Evolutionary conservation across 2,329 filamentous ascomycete species (phyloP), one percentile per base, ranked within the genome.

Genomic region (Fusarium burgessii): DNA sequence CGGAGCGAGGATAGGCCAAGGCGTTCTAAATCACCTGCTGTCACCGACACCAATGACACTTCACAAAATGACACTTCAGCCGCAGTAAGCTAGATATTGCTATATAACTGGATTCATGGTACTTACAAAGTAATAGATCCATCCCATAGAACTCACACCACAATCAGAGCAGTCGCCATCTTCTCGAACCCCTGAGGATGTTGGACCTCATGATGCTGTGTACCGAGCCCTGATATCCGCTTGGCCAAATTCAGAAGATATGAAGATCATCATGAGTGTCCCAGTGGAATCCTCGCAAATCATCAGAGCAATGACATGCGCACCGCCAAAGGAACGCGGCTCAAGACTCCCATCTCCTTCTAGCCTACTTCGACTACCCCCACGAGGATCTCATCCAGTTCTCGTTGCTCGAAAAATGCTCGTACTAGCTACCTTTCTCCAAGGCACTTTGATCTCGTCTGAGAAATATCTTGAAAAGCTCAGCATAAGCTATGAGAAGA

Each of bases 391-490:
- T 5, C 82, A 84, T 61, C 84, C 84, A 1, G 79, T 83, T 0
- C 64, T 84, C 2, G 73, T 86, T n/a, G 83, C 84, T 1, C 77
- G 78, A 14, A 78, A 80, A 25, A 75, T 86, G 57, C 75, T 87
- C 5, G 50, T 79, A 4, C 58, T 86, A 0, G 81, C 78, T 4
- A 76, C 74, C 0, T 79, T 79, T 29, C 66, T 85, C 3, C 82
- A 84, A 43, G 70, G 74, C 20, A n/a, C 78, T 20, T 62, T 71
- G 5, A 38, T 66, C 3, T 58, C 59, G 2, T 68, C 68, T 7
- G 40, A 40, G 2, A n/a, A 10, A 1, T 7, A 56, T 0, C 58
- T 74, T 29, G 20, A 66, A 10, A 56, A 66, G 42, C 51, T 71
- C 64, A 64, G 66, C 45, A 58, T 42, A 63, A 47, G 50, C 75